phyloP scores from a whole-genome alignment of 2,329 filamentous ascomycete genomes.

The Penicillium sp. region DNA sequence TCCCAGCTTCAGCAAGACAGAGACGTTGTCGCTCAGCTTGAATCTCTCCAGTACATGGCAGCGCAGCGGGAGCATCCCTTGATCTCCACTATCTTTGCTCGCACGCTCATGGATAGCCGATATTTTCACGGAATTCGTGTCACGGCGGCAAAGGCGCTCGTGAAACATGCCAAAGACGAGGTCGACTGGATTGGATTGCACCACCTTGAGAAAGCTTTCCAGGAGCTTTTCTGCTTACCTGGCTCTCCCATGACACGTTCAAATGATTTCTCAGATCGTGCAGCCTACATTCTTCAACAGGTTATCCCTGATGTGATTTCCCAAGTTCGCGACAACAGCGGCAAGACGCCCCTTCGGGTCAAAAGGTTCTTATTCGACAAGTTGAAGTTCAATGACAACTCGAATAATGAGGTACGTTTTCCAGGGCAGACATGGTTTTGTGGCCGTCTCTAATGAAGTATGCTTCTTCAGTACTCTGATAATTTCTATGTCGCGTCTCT shows the following conservation, averaged over 20 bases:
- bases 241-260: conserved; percentile 72
- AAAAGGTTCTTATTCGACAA: conserved; percentile 83
- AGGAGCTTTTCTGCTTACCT: conserved; percentile 79
- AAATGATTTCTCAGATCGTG: conserved; percentile 87
- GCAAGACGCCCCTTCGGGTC: conserved; percentile 70
- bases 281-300: conserved; percentile 75
- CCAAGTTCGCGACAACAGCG: conserved; percentile 65
- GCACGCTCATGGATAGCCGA: conserved; percentile 82
- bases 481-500: conserved; percentile 80
- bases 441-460: not conserved
- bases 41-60: conserved; percentile 70
- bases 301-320: conserved; percentile 78
- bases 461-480: conserved; percentile 61
- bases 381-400: conserved; percentile 89
- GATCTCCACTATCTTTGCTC: conserved; percentile 79
- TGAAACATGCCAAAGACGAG: conserved; percentile 66
- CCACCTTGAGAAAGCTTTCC: conserved; percentile 80
- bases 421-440: not conserved
- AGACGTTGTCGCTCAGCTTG: conserved; percentile 82
- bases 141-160: conserved; percentile 73
- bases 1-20: conserved; percentile 95
- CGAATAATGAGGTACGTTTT: conserved; percentile 59
- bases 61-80: conserved; percentile 65
- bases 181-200: conserved; percentile 71
- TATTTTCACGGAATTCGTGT: conserved; percentile 92